Base-by-base conservation (phyloP, 2,329 filamentous ascomycete genomes). In the Rhynchosporium agropyri region DNA sequence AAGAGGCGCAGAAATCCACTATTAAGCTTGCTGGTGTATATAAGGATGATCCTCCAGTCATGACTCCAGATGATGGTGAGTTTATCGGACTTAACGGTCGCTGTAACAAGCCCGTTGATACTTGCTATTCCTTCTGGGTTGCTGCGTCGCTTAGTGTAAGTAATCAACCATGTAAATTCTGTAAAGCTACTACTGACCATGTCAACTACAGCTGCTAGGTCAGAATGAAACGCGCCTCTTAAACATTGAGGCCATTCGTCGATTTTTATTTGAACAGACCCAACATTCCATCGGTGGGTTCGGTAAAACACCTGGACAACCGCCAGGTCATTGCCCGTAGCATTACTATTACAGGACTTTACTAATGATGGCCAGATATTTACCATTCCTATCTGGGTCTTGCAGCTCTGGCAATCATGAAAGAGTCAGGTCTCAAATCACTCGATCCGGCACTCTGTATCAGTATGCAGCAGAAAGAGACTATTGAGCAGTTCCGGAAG, bases 111-210 rank as follows among this genome's bases (percentile, higher is more conserved):
- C 83, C 88, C 54, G 90, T 91, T 9, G 95, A 99, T 77, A 98
- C 95, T 0, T 99, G 95, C 77, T 99, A 99, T 76, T 89, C 87
- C 28, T 99, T 94, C 81, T 99, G 95, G 95, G 91, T 91, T 0
- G 83, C 83, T 3, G 92, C 86, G 1, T 86, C 92, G 57, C 74
- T 84, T 57, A 74, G 76, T 63, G 80, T 82, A 76, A 70, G 74
- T 55, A 49, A 1, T 28, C 15, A 29, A 8, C n/a, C n/a, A 36
- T 29, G n/a, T 15, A 36, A 6, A 45, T n/a, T 2, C 12, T 36
- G 6, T 5, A 8, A 15, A 48, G 4, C n/a, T 26, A 3, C 15
- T 63, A 26, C 12, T 63, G 59, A 64, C 31, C 67, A 50, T 71
- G 36, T 57, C 60, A 48, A 15, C 26, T 33, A 2, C 65, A 88